Evolutionary conservation across 108 stramenopile species (phyloP).

Genomic region (Skeletonema marinoi): DNA sequence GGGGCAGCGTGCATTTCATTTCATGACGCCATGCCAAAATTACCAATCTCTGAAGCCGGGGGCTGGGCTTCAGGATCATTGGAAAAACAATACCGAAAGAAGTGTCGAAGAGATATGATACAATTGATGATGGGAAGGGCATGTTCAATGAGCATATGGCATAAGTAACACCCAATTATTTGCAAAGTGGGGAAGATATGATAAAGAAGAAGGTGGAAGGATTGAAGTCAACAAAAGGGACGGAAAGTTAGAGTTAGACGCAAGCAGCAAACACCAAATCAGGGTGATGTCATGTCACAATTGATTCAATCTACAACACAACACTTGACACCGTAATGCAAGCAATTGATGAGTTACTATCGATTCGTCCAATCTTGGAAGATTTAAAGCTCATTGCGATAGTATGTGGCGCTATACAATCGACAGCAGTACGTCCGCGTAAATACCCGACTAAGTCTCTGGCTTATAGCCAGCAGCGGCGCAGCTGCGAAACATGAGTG

Average conservation of each 20-base stretch:
- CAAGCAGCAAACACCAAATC: background rate
- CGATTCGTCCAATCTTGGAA: conserved; percentile 36
- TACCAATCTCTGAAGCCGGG: conserved; percentile 24
- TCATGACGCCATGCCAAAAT: conserved; percentile 33
- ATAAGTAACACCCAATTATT: conserved; percentile 66
- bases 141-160: conserved; percentile 74
- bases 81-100: conserved; percentile 52
- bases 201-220: conserved; percentile 12
- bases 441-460: too few species aligned
- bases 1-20: conserved; percentile 55
- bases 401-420: background rate
- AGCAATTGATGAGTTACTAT: conserved; percentile 46
- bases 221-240: background rate
- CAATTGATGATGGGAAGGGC: conserved; percentile 19
- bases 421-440: too few species aligned
- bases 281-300: background rate
- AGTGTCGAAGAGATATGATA: conserved; percentile 35
- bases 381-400: conserved; percentile 14
- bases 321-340: conserved; percentile 12
- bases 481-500: background rate
- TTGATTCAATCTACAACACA: background rate
- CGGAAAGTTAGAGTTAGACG: background rate
- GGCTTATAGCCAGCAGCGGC: too few species aligned
- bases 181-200: conserved; percentile 61
- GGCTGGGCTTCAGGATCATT: conserved; percentile 20